Evolutionary conservation across 768 basidiomycete genomes (phyloP).

Genomic region (Russula compacta): DNA sequence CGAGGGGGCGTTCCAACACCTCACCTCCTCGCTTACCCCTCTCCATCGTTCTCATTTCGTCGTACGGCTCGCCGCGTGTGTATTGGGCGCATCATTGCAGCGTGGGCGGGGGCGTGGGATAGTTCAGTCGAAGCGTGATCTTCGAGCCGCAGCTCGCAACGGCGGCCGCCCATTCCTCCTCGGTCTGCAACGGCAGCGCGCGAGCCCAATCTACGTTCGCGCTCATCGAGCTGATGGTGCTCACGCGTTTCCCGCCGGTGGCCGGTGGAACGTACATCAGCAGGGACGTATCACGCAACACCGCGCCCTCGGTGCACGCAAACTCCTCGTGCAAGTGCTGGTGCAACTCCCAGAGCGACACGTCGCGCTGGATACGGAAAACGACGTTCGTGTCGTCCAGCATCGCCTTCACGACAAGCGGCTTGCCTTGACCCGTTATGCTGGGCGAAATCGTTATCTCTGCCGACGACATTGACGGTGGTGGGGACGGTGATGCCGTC

Average conservation of each 20-base stretch:
- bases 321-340: conserved; percentile 57
- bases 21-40: not conserved
- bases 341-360: conserved; percentile 45
- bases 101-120: not conserved
- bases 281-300: conserved; percentile 45
- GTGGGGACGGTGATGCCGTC: not conserved
- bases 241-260: conserved; percentile 16
- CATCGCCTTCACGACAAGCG: conserved; percentile 54
- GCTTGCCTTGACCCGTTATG: conserved; percentile 8
- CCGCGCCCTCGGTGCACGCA: conserved; percentile 47
- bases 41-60: not conserved
- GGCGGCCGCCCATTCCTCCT: conserved; percentile 13
- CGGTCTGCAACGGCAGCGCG: not conserved
- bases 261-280: conserved; percentile 44
- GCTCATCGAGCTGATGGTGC: conserved; percentile 1
- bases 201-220: conserved; percentile 1
- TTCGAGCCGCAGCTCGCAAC: conserved; percentile 11
- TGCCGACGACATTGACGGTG: conserved; percentile 16
- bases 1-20: no score
- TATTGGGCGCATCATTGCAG: not conserved
- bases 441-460: not conserved
- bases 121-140: conserved; percentile 6
- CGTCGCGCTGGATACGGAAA: conserved; percentile 43
- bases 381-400: conserved; percentile 54
- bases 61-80: not conserved